phyloP scores from a whole-genome alignment of 495 filamentous ascomycete genomes.

The Annulohypoxylon stygium region DNA sequence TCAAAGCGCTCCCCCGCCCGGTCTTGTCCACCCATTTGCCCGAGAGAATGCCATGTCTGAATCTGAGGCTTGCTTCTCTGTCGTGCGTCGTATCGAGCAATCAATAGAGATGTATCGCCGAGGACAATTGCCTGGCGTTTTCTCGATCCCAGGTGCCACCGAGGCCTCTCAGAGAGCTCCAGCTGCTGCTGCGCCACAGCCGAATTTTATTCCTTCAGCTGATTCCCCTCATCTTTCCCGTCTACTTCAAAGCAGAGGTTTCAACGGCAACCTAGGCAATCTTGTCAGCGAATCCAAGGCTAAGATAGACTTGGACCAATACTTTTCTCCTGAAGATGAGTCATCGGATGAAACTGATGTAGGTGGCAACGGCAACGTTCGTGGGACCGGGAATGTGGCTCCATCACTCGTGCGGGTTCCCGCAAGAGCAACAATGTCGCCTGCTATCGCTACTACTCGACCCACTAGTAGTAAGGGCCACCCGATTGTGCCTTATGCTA shows the following conservation, averaged over 20 bases:
- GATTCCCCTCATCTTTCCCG: constrained; percentile 82
- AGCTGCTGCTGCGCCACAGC: constrained; percentile 11
- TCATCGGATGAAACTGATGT: constrained; percentile 63
- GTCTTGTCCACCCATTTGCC: constrained; percentile 78
- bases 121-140: constrained; percentile 61
- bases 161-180: constrained; percentile 37
- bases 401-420: constrained; percentile 67
- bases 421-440: constrained; percentile 68
- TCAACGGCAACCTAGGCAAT: constrained; percentile 71
- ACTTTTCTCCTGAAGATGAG: constrained; percentile 61
- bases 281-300: constrained; percentile 70
- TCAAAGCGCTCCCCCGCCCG: constrained; percentile 53
- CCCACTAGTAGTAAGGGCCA: constrained; percentile 69
- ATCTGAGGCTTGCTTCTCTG: constrained; percentile 64
- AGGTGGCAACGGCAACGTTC: constrained; percentile 30
- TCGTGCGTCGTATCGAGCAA: constrained; percentile 61
- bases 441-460: constrained; percentile 62
- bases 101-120: constrained; percentile 61
- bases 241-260: constrained; percentile 74
- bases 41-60: constrained; percentile 68
- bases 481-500: constrained; percentile 53
- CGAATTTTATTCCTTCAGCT: constrained; percentile 69
- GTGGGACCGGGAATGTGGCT: constrained; percentile 41
- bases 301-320: constrained; percentile 65
- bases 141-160: constrained; percentile 54